Conservation (phyloP, 139 green algal genomes). For the Tetraselmis chui region DNA sequence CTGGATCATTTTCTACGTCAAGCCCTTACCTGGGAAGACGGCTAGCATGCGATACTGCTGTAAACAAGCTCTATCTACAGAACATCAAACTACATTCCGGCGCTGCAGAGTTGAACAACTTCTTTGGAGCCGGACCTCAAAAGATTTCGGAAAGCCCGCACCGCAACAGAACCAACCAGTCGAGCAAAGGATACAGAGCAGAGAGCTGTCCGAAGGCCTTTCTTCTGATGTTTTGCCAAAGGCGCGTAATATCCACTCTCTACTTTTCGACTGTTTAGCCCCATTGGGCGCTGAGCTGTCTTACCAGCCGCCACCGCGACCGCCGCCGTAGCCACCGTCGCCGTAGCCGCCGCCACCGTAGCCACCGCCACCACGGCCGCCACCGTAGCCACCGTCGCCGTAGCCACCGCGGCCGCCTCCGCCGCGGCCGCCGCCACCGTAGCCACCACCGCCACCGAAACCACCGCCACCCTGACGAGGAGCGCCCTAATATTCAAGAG, state of each 20-base stretch:
- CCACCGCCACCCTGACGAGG: neutral
- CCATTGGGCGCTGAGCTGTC: too few species aligned
- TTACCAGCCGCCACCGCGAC: too few species aligned
- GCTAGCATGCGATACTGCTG: neutral
- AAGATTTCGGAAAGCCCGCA: too few species aligned
- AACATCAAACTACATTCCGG: neutral
- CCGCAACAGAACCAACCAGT: too few species aligned
- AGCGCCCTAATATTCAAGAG: too few species aligned
- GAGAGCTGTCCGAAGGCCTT: too few species aligned
- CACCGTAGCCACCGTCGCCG: neutral
- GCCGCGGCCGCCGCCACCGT: neutral
- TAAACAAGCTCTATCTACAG: neutral
- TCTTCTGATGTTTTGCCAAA: too few species aligned
- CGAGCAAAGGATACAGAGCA: too few species aligned
- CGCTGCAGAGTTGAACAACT: too few species aligned
- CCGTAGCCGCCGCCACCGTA: neutral
- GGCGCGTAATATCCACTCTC: too few species aligned
- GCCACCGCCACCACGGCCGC: neutral
- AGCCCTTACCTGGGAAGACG: neutral
- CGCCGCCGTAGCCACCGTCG: neutral
- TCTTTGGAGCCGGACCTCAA: too few species aligned
- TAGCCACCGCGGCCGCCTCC: neutral
- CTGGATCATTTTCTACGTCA: neutral
- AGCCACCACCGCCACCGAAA: neutral
- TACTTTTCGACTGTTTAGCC: too few species aligned